Conservation (phyloP, 495 filamentous ascomycete genomes). For the Sordaria brevicollis region DNA sequence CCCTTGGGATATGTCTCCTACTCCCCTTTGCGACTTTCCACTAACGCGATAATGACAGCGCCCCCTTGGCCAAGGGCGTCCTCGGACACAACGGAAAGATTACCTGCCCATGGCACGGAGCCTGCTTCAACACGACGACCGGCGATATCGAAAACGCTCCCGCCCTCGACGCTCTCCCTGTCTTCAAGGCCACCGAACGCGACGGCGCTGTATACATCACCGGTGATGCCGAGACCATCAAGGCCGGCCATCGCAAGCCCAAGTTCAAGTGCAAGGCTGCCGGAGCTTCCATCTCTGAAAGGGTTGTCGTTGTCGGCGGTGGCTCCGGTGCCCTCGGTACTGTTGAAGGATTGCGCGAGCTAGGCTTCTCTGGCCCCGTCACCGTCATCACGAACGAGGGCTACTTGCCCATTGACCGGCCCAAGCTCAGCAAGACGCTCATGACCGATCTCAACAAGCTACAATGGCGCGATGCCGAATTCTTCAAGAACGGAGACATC, state of each 20-base stretch:
- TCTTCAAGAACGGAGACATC: conserved; percentile 67
- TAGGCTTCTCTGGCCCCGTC: conserved; percentile 70
- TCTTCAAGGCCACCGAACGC: conserved; percentile 70
- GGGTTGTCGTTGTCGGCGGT: conserved; percentile 81
- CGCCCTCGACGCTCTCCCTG: conserved; percentile 68
- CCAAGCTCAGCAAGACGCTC: conserved; percentile 91
- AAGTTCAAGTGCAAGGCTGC: conserved; percentile 54
- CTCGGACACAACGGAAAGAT: conserved; percentile 71
- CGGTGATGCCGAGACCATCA: conserved; percentile 71
- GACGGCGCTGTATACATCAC: conserved; percentile 77
- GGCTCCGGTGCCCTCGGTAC: conserved; percentile 75
- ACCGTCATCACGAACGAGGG: conserved; percentile 80
- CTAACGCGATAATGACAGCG: conserved; percentile 16
- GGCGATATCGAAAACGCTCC: conserved; percentile 94
- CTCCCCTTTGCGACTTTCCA: not conserved
- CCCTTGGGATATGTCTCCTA: not conserved
- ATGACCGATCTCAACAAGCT: conserved; percentile 74
- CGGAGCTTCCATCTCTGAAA: conserved; percentile 48
- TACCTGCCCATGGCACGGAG: conserved; percentile 94
- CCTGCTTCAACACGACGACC: conserved; percentile 82
- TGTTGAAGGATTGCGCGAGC: conserved; percentile 69
- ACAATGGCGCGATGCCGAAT: conserved; percentile 59
- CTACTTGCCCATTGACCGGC: conserved; percentile 78
- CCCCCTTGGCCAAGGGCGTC: conserved; percentile 75
- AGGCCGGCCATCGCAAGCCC: conserved; percentile 58